Evolutionary conservation across 2,329 filamentous ascomycete species (phyloP).

Genomic region (Aaosphaeria pasadenensis): DNA sequence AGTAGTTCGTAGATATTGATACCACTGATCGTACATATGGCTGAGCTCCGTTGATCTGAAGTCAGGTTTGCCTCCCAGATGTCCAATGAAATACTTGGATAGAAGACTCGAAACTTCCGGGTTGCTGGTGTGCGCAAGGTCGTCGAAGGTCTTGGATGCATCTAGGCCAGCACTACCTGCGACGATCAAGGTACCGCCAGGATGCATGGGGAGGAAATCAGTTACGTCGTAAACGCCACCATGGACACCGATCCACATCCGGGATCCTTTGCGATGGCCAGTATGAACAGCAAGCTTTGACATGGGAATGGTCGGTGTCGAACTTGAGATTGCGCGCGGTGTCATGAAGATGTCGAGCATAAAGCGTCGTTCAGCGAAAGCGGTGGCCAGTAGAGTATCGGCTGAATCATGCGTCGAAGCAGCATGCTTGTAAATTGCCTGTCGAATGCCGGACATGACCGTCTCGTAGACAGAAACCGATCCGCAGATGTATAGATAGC

Average conservation of each 20-base stretch:
- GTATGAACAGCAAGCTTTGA: conserved; percentile 52
- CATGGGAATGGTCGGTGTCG: conserved; percentile 49
- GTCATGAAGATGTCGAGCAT: conserved; percentile 59
- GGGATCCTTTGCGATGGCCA: conserved; percentile 46
- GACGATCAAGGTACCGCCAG: conserved; percentile 53
- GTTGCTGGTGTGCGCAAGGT: conserved; percentile 55
- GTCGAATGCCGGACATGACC: conserved; percentile 53
- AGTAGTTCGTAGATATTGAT: conserved; percentile 47
- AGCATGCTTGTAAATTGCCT: conserved; percentile 54
- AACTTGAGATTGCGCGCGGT: conserved; percentile 51
- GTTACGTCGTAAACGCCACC: conserved; percentile 54
- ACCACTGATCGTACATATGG: conserved; percentile 50
- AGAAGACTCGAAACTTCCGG: conserved; percentile 53
- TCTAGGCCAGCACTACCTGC: conserved; percentile 56
- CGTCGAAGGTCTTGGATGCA: conserved; percentile 52
- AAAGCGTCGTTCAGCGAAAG: conserved; percentile 55
- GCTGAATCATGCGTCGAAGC: conserved; percentile 52
- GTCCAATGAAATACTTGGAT: conserved; percentile 55
- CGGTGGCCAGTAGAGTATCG: conserved; percentile 51
- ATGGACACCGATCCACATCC: conserved; percentile 54
- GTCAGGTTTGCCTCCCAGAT: conserved; percentile 51
- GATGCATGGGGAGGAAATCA: conserved; percentile 54
- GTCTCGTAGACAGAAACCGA: conserved; percentile 52
- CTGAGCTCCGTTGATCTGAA: conserved; percentile 44
- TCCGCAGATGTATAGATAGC: conserved; percentile 51